Evolutionary conservation across 208 protist species (phyloP).

Genomic region (Acanthamoeba triangularis): DNA sequence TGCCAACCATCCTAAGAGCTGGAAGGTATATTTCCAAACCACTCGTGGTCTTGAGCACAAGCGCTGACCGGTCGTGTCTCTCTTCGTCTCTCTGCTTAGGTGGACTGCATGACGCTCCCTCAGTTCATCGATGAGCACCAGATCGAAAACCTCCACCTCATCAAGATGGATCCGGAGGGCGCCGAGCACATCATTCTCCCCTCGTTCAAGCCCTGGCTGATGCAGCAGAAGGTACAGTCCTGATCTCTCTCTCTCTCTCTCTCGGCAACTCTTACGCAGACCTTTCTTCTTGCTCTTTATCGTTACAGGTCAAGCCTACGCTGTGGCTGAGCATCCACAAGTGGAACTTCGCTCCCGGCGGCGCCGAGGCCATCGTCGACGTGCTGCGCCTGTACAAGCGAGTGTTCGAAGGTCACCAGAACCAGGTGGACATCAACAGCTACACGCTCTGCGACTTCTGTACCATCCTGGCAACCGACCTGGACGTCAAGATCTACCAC

Average conservation of each 20-base stretch:
- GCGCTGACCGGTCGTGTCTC: not conserved
- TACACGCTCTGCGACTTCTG: slow-evolving; percentile 44
- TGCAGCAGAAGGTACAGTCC: not conserved
- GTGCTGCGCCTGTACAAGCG: slow-evolving; percentile 47
- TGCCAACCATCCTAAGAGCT: not conserved
- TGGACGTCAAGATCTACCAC: slow-evolving; percentile 58
- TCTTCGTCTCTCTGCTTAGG: not conserved
- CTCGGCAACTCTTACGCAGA: not conserved
- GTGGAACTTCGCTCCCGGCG: slow-evolving; percentile 41
- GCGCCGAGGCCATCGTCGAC: slow-evolving; percentile 5
- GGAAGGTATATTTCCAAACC: not conserved
- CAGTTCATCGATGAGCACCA: slow-evolving; percentile 68
- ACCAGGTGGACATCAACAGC: not conserved
- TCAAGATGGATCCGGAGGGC: slow-evolving; percentile 71
- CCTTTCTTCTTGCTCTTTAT: not conserved
- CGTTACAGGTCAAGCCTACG: slow-evolving; percentile 24
- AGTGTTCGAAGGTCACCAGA: not conserved
- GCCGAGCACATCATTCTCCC: slow-evolving; percentile 60
- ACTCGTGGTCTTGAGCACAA: not conserved
- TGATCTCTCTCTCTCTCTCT: not conserved
- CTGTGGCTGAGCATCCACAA: slow-evolving; percentile 73
- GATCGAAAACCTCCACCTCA: slow-evolving; percentile 58
- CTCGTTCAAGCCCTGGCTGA: slow-evolving; percentile 35
- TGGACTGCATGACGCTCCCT: slow-evolving; percentile 63
- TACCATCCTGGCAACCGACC: slow-evolving; percentile 64